These are phyloP conservation scores for Penstemon newberryi DNA, from an alignment of 257 asterid species.

Conservation along the genomic window DNA sequence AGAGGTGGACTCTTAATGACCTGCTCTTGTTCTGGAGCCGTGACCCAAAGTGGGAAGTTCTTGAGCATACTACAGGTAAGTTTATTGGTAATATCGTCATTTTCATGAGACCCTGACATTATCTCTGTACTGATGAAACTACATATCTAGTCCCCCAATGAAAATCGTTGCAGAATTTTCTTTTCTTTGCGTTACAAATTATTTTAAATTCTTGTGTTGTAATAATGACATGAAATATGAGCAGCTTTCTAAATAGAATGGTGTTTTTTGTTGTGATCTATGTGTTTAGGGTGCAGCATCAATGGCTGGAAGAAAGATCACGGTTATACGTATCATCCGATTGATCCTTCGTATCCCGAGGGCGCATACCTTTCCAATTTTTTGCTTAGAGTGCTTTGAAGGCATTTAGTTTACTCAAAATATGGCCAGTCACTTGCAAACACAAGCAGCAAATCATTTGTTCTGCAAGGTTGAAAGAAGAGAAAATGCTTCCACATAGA, in stretches of 20 bases:
- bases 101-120: too few relatives aligned
- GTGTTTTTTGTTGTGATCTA: slow-evolving; percentile 1
- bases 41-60: slow-evolving; percentile 95
- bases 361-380: slow-evolving; percentile 83
- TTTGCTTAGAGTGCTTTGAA: slow-evolving; percentile 63
- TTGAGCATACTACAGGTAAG: slow-evolving; percentile 77
- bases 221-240: background rate
- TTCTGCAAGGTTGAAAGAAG: background rate
- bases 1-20: slow-evolving; percentile 91
- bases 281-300: slow-evolving; percentile 71
- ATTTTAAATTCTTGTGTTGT: background rate
- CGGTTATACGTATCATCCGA: slow-evolving; percentile 75
- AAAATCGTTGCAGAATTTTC: background rate
- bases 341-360: slow-evolving; percentile 82
- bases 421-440: background rate
- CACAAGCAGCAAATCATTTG: background rate
- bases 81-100: background rate
- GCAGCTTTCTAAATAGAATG: background rate
- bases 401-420: background rate
- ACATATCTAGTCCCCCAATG: background rate
- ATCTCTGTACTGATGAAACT: too few relatives aligned
- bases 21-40: slow-evolving; percentile 98
- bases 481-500: background rate
- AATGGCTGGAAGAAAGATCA: slow-evolving; percentile 75
- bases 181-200: too few relatives aligned